phyloP scores from a whole-genome alignment of 768 basidiomycete species.

The Leccinum subtestaceum region DNA sequence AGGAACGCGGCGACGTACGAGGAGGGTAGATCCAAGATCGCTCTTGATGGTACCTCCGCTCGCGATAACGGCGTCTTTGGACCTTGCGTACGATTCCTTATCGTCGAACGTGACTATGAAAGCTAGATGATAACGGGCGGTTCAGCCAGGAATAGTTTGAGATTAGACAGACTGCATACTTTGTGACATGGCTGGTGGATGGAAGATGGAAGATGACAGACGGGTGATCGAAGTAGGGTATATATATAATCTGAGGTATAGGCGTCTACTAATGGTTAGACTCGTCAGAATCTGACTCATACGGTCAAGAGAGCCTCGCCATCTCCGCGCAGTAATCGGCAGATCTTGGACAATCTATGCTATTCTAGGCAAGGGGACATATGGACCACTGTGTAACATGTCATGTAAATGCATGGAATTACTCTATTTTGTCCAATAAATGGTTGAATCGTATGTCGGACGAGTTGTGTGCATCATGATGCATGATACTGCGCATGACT shows the following conservation, averaged over 20 bases:
- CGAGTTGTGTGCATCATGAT: no score
- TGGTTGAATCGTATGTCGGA: no score
- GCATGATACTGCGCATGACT: no score
- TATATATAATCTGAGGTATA: background rate
- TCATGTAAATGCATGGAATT: no score
- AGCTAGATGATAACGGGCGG: background rate
- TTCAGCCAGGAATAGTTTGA: background rate
- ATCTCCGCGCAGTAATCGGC: no score
- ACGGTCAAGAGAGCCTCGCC: no score
- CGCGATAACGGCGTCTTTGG: conserved; percentile 4
- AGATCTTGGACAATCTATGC: no score
- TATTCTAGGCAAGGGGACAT: no score
- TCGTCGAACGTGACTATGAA: conserved; percentile 12
- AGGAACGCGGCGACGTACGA: background rate
- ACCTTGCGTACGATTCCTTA: conserved; percentile 4
- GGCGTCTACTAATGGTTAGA: background rate
- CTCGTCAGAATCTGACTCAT: background rate
- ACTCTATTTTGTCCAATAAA: no score
- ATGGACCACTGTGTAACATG: no score
- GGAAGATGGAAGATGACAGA: background rate
- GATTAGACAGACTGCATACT: background rate
- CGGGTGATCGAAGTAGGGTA: background rate
- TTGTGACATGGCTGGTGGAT: conserved; percentile 16
- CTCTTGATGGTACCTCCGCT: conserved; percentile 8
- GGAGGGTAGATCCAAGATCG: conserved; percentile 3